A percentile compares a stretch with the other conserved stretches of the same genome.
Conservation (phyloP, 2,329 filamentous ascomycete genomes). For the Venturia effusa region DNA sequence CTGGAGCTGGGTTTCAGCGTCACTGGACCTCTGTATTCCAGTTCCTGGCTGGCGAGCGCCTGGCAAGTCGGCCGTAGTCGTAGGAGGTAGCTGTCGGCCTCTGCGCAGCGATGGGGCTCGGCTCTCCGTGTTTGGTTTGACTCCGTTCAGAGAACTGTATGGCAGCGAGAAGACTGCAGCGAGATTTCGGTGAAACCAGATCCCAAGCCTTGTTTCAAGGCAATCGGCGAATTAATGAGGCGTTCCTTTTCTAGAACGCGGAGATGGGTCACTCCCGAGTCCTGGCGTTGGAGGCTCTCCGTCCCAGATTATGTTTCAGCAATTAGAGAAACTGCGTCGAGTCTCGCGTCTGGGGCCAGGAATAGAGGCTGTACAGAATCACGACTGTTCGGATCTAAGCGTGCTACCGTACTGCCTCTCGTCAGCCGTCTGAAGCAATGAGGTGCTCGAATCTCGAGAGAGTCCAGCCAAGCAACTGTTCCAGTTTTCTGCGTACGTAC, state of each 20-base stretch:
- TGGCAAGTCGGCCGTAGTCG: background rate
- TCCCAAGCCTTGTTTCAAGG: slow-evolving; percentile 1
- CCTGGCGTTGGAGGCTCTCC: background rate
- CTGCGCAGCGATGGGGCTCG: background rate
- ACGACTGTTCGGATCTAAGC: background rate
- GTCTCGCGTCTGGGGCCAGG: background rate
- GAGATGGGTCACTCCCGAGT: background rate
- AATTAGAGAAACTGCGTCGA: background rate
- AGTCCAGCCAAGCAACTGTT: background rate
- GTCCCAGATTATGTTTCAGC: slow-evolving; percentile 7
- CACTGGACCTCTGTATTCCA: background rate
- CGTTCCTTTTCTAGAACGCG: slow-evolving; percentile 7
- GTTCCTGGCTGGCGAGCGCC: background rate
- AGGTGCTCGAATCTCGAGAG: background rate
- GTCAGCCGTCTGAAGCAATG: background rate
- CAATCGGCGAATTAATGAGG: background rate
- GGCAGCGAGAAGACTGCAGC: background rate
- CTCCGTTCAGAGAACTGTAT: background rate
- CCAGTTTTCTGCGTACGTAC: background rate
- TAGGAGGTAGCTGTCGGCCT: background rate
- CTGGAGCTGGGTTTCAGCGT: background rate
- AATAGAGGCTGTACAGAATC: too few species aligned
- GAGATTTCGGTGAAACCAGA: slow-evolving; percentile 5
- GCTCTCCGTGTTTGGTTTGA: background rate
- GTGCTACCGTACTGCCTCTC: background rate